phyloP scores from a whole-genome alignment of 345 rosid genomes.

The Salix dunnii region DNA sequence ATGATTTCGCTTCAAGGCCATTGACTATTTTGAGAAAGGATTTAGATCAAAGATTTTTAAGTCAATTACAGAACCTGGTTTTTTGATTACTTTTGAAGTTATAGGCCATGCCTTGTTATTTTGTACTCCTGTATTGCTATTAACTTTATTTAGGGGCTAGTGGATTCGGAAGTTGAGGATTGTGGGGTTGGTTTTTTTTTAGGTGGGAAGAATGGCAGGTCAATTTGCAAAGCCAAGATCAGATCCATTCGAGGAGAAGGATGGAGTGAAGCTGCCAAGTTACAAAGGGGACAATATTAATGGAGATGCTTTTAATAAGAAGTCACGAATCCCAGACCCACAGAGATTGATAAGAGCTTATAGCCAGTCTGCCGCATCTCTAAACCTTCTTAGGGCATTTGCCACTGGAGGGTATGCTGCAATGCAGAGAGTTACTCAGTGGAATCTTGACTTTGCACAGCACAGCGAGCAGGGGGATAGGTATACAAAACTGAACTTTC shows the following conservation, averaged over 20 bases:
- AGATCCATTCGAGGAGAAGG: conserved; percentile 19
- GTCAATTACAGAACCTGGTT: neutral
- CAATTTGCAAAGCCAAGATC: conserved; percentile 34
- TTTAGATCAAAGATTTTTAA: neutral
- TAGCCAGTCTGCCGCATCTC: conserved; percentile 27
- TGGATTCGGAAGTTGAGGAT: neutral
- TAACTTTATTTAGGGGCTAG: neutral
- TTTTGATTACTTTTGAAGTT: neutral
- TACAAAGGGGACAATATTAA: conserved; percentile 31
- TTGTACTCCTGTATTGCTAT: neutral
- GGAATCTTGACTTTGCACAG: conserved; percentile 31
- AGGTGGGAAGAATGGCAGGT: conserved; percentile 38
- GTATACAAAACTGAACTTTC: conserved; percentile 8
- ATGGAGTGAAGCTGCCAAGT: conserved; percentile 30
- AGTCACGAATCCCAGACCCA: conserved; percentile 27
- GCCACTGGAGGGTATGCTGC: conserved; percentile 35
- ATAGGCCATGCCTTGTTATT: neutral
- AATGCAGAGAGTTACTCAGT: conserved; percentile 30
- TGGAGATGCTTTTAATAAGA: conserved; percentile 24
- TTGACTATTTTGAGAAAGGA: neutral
- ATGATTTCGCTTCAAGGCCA: neutral
- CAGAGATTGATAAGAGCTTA: conserved; percentile 31
- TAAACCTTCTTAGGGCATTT: conserved; percentile 32
- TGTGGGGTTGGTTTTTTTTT: neutral
- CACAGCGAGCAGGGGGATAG: conserved; percentile 32